Base-by-base conservation (phyloP, 768 basidiomycete genomes). In the Albatrellus ellisii region DNA sequence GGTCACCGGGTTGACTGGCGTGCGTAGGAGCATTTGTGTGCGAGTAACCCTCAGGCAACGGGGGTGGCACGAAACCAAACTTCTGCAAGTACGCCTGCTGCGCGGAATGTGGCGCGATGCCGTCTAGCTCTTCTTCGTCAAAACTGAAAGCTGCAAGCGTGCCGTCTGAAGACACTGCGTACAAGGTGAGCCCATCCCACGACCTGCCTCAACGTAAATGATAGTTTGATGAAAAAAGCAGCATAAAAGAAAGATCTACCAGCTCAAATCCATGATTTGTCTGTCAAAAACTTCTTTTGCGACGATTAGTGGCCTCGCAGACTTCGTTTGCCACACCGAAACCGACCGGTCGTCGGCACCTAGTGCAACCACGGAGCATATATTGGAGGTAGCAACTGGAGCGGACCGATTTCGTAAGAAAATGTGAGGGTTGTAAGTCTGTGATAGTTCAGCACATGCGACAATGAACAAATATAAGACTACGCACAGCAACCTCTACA, bases 271-370 rank as follows among this genome's bases (percentile, higher is more conserved):
- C 72, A 97, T 80, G 36, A 97, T 87, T 51, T 92, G 87, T 45
- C 92, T 65, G 41, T 92, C 91, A 48, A 98, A 97, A 0, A 92
- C 83, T 48, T 98, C 90, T 54, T 87, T 82, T 0, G 91, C 79
- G 2, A 98, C 94, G 36, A 95, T 85, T 14, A 97, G 64, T 1
- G 95, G 95, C 26, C 87, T 73, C 2, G 85, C 86, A 0, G 79
- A 77, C 50, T 91, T 90, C 3, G 94, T 98, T 58, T 92, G 79
- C 95, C 95, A 99, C 6, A 99, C 76, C 3, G 91, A 95, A 22
- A 99, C 78, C 5, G 86, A 88, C 46, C 88, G 73, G 56, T 95
- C 90, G 52, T 94, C 90, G 0, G 90, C 89, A 26, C 92, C 91
- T 11, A 99, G 72, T 1, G 95, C 95, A 14, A 90, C 83, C 9